Evolutionary conservation across 129 eudicot genomes (phyloP), one percentile per base, ranked within the genome.

Genomic region (Glebionis coronaria): DNA sequence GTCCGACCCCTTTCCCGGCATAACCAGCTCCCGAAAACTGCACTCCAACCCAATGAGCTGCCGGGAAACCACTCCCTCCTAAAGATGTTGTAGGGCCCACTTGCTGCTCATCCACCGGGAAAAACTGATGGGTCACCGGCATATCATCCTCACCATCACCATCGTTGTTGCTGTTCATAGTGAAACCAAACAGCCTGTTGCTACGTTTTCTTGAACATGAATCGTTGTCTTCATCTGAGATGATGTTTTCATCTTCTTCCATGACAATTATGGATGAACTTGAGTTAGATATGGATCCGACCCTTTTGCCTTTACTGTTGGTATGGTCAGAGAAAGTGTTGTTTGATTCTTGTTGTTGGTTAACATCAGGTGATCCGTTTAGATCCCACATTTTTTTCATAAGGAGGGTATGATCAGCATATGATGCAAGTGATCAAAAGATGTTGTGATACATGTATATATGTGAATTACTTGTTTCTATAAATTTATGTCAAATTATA

Each of bases 311-410:
- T 71, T 82, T 85, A 14, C 76, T 82, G 9, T 75, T 81, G 15
- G 55, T 65, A 1, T 61, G 62, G 7, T 75, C 71, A 61, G 14
- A 69, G 35, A 76, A 70, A 18, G 15, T 68, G 63, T 65, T 20
- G 38, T 35, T 35, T 35, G 69, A 25, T 65, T 61, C 63, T 70
- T 77, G 65, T 19, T 52, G 71, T 4, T 71, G 74, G 46, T 54
- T 76, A 16, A 58, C 83, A 71, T 85, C 88, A 38, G 91, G 91
- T 46, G 85, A 85, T 54, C 82, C 87, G 80, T 93, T 93, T 31
- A 93, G 92, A 88, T 93, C 83, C 98, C 98, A 93, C 98, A 93
- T 93, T 86, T 82, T n/a, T n/a, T n/a, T n/a, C n/a, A n/a, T n/a
- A n/a, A n/a, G n/a, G n/a, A n/a, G n/a, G n/a, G n/a, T n/a, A n/a